These are phyloP conservation scores for Xylariaceae sp. DNA, from an alignment of 2,329 filamentous ascomycete species.

Conservation along the genomic window DNA sequence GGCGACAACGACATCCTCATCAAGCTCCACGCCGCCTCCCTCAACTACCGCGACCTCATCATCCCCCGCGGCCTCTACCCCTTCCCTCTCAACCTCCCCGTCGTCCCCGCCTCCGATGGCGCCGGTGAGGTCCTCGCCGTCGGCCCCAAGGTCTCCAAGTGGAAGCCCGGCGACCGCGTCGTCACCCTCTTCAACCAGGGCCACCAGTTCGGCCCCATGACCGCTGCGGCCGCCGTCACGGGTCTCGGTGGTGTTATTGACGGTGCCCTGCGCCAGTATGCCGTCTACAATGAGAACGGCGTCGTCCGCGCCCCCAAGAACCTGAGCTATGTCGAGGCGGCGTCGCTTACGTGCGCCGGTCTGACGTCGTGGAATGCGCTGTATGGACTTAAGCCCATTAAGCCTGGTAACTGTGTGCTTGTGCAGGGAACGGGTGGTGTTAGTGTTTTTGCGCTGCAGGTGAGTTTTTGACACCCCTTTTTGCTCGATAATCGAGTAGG, in stretches of 20 bases:
- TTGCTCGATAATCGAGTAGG: no score
- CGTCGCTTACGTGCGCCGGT: conserved; percentile 55
- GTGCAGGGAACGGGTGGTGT: conserved; percentile 69
- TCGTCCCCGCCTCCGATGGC: conserved; percentile 49
- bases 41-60: conserved; percentile 52
- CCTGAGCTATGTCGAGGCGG: conserved; percentile 48
- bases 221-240: conserved; percentile 35
- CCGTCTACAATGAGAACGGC: conserved; percentile 61
- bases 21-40: conserved; percentile 50
- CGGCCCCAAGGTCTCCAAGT: conserved; percentile 44
- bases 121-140: conserved; percentile 50
- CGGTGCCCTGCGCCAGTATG: conserved; percentile 63
- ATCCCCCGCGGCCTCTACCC: conserved; percentile 46
- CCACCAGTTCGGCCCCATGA: conserved; percentile 44
- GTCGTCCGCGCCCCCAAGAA: conserved; percentile 58
- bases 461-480: conserved; percentile 12
- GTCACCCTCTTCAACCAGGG: conserved; percentile 58
- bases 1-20: conserved; percentile 70
- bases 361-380: conserved; percentile 63
- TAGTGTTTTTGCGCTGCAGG: conserved; percentile 57
- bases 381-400: conserved; percentile 50
- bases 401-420: conserved; percentile 54
- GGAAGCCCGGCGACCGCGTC: conserved; percentile 50
- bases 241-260: conserved; percentile 65
- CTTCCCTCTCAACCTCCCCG: conserved; percentile 38